These are phyloP conservation scores for Amanita phalloides DNA, from an alignment of 768 basidiomycete genomes.

Conservation along the genomic window DNA sequence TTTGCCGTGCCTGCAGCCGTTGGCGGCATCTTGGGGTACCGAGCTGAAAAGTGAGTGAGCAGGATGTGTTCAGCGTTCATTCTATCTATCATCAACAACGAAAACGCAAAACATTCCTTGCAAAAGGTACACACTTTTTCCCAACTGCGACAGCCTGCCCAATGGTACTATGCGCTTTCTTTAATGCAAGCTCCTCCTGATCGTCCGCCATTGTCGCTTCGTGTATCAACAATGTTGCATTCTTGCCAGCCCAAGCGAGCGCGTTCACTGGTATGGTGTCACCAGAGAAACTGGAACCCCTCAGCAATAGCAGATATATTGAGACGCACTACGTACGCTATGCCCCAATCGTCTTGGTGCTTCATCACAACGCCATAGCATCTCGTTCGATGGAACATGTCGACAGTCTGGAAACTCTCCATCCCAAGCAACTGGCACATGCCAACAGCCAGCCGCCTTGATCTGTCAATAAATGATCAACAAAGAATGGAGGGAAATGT, in stretches of 20 bases:
- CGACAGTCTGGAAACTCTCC: constrained; percentile 50
- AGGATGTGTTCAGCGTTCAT: constrained; percentile 81
- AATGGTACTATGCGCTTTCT: constrained; percentile 85
- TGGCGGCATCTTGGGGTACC: constrained; percentile 82
- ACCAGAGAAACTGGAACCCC: constrained; percentile 68
- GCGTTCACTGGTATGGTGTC: constrained; percentile 75
- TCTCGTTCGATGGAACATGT: constrained; percentile 61
- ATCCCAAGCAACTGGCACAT: constrained; percentile 49
- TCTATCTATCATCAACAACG: constrained; percentile 24
- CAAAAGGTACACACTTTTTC: constrained; percentile 34
- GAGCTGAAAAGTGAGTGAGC: constrained; percentile 93
- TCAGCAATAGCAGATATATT: constrained; percentile 22
- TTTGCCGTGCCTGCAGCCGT: constrained; percentile 18
- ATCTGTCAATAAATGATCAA: constrained; percentile 21
- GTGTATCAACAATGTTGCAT: constrained; percentile 80
- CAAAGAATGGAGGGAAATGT: neutral
- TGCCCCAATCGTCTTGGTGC: constrained; percentile 66
- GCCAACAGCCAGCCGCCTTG: constrained; percentile 25
- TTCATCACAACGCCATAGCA: constrained; percentile 66
- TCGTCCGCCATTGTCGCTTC: constrained; percentile 91
- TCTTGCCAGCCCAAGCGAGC: constrained; percentile 51
- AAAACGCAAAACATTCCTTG: constrained; percentile 5
- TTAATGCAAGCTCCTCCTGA: constrained; percentile 56
- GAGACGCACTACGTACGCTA: constrained; percentile 51
- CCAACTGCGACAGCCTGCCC: constrained; percentile 81